Conservation (phyloP, 1,284 basidiomycete species). For the Rugosomyces carneus region DNA sequence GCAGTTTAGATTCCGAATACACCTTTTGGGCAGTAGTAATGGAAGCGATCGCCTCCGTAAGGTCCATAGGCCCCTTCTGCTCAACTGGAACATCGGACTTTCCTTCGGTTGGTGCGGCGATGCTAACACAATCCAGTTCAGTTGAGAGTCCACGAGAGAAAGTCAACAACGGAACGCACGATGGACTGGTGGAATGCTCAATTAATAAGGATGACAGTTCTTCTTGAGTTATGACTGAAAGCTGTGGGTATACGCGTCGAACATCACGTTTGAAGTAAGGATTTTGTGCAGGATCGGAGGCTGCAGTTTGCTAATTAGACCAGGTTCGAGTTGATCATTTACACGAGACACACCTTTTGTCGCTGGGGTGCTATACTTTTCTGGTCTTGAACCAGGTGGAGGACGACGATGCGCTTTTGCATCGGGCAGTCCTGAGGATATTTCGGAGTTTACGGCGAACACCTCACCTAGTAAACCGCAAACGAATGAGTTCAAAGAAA, state of each 20-base stretch:
- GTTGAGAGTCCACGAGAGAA: not conserved
- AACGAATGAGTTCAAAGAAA: not conserved
- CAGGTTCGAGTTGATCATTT: slow-evolving; percentile 9
- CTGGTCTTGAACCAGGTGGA: slow-evolving; percentile 81
- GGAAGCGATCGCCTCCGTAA: slow-evolving; percentile 66
- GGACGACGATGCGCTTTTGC: slow-evolving; percentile 73
- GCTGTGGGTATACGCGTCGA: slow-evolving; percentile 84
- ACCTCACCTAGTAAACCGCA: slow-evolving; percentile 52
- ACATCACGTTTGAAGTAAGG: slow-evolving; percentile 95
- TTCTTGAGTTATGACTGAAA: slow-evolving; percentile 77
- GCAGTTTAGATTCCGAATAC: slow-evolving; percentile 63
- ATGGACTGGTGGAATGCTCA: slow-evolving; percentile 62
- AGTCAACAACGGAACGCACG: slow-evolving; percentile 41
- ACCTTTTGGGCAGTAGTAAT: slow-evolving; percentile 55
- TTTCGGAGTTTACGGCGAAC: slow-evolving; percentile 79
- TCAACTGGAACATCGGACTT: slow-evolving; percentile 43
- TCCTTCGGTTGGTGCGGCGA: slow-evolving; percentile 50
- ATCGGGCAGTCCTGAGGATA: slow-evolving; percentile 88
- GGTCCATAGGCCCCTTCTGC: slow-evolving; percentile 41
- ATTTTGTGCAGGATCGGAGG: slow-evolving; percentile 78
- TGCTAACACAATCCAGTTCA: slow-evolving; percentile 31
- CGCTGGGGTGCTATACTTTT: slow-evolving; percentile 81
- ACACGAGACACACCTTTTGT: slow-evolving; percentile 64
- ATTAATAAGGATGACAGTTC: slow-evolving; percentile 80
- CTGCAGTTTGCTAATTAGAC: slow-evolving; percentile 29